Evolutionary conservation across 2,329 filamentous ascomycete genomes (phyloP).

Genomic region (Fusarium pseudoanthophilum): DNA sequence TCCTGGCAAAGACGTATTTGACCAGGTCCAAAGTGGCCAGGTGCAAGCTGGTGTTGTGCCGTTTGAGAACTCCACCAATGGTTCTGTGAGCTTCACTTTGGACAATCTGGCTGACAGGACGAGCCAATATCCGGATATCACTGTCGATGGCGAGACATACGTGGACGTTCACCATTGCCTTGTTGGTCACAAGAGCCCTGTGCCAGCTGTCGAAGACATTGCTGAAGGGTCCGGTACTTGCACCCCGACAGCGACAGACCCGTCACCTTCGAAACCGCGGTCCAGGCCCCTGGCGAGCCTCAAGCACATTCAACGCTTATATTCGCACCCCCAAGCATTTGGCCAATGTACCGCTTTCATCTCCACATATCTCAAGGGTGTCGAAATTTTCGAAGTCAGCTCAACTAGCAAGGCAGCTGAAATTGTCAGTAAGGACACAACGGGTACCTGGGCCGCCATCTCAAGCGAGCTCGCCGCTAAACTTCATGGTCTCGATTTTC

Average conservation of each 20-base stretch:
- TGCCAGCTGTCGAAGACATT: constrained; percentile 43
- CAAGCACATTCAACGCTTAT: constrained; percentile 76
- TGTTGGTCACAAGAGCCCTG: constrained; percentile 63
- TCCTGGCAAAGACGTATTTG: constrained; percentile 74
- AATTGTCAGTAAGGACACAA: constrained; percentile 70
- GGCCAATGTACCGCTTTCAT: constrained; percentile 88
- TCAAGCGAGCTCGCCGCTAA: constrained; percentile 79
- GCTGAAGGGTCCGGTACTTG: constrained; percentile 55
- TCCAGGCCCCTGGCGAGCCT: constrained; percentile 63
- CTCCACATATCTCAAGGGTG: constrained; percentile 71
- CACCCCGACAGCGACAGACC: constrained; percentile 61
- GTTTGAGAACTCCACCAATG: constrained; percentile 96
- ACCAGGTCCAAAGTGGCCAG: constrained; percentile 74
- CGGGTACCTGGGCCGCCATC: constrained; percentile 78
- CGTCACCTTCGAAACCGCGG: constrained; percentile 57
- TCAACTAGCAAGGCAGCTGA: constrained; percentile 89
- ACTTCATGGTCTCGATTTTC: constrained; percentile 72
- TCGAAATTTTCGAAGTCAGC: constrained; percentile 84
- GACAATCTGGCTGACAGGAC: constrained; percentile 86
- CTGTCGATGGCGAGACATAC: constrained; percentile 85
- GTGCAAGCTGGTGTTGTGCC: constrained; percentile 84
- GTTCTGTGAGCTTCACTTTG: constrained; percentile 88
- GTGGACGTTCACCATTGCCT: constrained; percentile 90
- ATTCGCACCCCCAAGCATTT: constrained; percentile 96
- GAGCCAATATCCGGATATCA: constrained; percentile 71